Percentiles rank a stretch among this genome's conserved stretches.
Evolutionary conservation across 1,139 yeast species (phyloP).

Genomic region (Pichia sp.): DNA sequence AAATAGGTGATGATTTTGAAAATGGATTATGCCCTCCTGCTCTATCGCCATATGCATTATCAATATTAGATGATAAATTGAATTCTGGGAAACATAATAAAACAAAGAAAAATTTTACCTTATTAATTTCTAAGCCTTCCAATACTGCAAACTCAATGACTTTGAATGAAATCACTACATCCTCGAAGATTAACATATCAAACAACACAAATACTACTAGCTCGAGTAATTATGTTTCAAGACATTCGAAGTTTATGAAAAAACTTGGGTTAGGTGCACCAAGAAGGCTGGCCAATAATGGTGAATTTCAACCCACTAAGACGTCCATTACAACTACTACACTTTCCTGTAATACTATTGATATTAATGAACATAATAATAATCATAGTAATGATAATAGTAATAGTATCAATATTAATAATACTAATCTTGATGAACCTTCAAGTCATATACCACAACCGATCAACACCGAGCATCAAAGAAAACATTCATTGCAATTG

Average conservation of each 20-base stretch:
- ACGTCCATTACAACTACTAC: not conserved
- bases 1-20: constrained; percentile 29
- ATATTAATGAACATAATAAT: too few species aligned
- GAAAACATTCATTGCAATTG: constrained; percentile 5
- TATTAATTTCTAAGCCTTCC: not conserved
- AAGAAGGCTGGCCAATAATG: constrained; percentile 19
- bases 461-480: not conserved
- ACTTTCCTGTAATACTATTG: too few species aligned
- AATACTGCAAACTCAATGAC: constrained; percentile 4
- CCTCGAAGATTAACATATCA: not conserved
- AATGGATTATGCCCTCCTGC: constrained; percentile 57
- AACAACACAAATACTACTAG: constrained; percentile 1
- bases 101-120: not conserved
- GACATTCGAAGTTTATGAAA: constrained; percentile 18
- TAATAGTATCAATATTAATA: too few species aligned
- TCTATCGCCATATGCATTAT: constrained; percentile 51
- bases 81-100: not conserved
- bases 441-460: not conserved
- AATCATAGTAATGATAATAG: too few species aligned
- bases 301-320: constrained; percentile 2
- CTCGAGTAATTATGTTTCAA: constrained; percentile 2
- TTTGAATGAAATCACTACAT: constrained; percentile 2
- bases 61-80: constrained; percentile 31
- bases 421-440: too few species aligned
- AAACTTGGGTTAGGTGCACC: constrained; percentile 29